Conservation (phyloP, 2,329 filamentous ascomycete genomes). For the Calonectria henricotiae region DNA sequence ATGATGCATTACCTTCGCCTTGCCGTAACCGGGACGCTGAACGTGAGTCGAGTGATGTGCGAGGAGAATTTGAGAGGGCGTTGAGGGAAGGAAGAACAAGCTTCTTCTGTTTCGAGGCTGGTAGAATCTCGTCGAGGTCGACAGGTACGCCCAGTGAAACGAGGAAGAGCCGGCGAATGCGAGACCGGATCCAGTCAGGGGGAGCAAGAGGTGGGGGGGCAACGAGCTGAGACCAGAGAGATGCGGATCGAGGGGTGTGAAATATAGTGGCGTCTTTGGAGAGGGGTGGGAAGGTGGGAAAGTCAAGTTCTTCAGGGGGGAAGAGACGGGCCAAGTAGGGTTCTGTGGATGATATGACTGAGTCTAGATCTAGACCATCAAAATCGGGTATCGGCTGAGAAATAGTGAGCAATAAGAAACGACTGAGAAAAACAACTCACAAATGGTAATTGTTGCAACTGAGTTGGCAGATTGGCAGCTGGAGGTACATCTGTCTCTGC, state of each 20-base stretch:
- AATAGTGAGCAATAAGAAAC: constrained; percentile 46
- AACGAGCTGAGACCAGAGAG: constrained; percentile 96
- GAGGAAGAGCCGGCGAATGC: constrained; percentile 93
- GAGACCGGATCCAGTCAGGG: constrained; percentile 97
- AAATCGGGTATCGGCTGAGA: constrained; percentile 79
- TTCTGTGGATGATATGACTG: constrained; percentile 74
- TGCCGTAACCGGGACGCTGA: constrained; percentile 66
- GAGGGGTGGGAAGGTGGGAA: constrained; percentile 67
- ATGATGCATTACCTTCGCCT: constrained; percentile 69
- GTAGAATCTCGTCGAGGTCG: constrained; percentile 96
- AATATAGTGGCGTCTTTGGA: constrained; percentile 78
- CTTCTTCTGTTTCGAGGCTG: constrained; percentile 98
- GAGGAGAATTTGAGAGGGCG: constrained; percentile 72
- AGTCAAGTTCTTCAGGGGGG: constrained; percentile 70
- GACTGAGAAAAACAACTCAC: constrained; percentile 55
- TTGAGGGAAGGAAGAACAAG: constrained; percentile 93
- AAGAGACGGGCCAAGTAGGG: constrained; percentile 80
- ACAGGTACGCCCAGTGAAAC: constrained; percentile 97
- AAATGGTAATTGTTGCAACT: constrained; percentile 64
- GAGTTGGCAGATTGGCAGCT: constrained; percentile 54
- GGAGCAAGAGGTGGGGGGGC: constrained; percentile 95
- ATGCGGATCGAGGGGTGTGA: constrained; percentile 88
- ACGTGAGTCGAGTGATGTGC: constrained; percentile 71
- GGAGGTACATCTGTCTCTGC: constrained; percentile 59
- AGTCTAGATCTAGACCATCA: constrained; percentile 73